Evolutionary conservation across 1,139 yeast species (phyloP), one percentile per base, ranked within the genome.

Genomic region (Tardiomyces blankii): DNA sequence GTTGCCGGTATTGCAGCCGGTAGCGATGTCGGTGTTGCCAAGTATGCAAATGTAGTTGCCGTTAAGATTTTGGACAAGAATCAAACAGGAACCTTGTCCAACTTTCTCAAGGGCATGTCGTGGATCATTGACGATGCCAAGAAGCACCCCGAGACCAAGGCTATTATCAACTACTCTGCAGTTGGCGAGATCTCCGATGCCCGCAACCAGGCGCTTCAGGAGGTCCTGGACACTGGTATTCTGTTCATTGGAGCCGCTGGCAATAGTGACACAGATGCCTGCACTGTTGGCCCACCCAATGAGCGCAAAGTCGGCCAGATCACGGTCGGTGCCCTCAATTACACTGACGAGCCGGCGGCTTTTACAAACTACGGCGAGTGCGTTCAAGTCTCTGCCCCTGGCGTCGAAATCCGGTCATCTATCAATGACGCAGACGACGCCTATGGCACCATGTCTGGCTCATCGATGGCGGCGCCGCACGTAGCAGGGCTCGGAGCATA

Each of bases 391-490:
- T 78, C 74, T 55, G 80, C 80, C 2, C 78, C 82, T 13, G 84
- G 83, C 40, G 69, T 70, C 39, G 65, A 67, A 49, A 65, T 75
- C 45, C 58, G 63, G 48, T 73, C 79, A 11, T 68, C 74, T 35
- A 87, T 87, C 70, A 87, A 84, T 64, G 95, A 95, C 43, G 80
- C 91, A 23, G 78, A 77, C 52, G 66, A 75, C 47, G 87, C 88
- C 42, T 83, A 94, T 54, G 95, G 95, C 50, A 80, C 91, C 43
- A 75, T 91, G 67, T 87, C 96, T 38, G 98, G 98, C 68, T 91
- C 98, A 13, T 89, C 97, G 23, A 89, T 89, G 96, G 97, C 97
- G 21, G 86, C 97, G 38, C 97, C 97, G 45, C 96, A 89, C 62
- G 83, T 91, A 63, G 82, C 88, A 51, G 97, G 98, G 56, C 74